A percentile compares a stretch with the other conserved stretches of the same genome.
phyloP scores from a whole-genome alignment of 495 filamentous ascomycete species.

The Opeltia flavorubescens region DNA sequence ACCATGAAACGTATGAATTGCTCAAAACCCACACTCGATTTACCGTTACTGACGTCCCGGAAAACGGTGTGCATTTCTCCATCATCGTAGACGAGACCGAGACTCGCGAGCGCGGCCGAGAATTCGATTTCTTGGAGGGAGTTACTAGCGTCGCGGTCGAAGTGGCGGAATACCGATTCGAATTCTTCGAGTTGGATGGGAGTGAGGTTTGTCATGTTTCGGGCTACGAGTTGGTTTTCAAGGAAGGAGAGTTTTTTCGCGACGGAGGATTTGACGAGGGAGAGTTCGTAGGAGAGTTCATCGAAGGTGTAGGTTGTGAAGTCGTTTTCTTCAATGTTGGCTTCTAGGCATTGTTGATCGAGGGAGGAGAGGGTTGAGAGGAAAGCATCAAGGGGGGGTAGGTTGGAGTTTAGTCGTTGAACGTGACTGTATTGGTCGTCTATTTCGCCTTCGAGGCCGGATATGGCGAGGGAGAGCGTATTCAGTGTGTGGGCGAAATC shows the following conservation, averaged over 20 bases:
- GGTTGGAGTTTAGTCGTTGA: slow-evolving; percentile 58
- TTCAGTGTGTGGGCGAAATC: slow-evolving; percentile 91
- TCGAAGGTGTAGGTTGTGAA: slow-evolving; percentile 97
- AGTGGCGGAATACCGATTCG: slow-evolving; percentile 93
- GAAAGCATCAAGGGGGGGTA: slow-evolving; percentile 78
- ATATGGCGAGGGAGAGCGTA: slow-evolving; percentile 83
- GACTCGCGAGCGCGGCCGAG: slow-evolving; percentile 79
- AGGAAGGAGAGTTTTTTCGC: slow-evolving; percentile 91
- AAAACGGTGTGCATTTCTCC: slow-evolving; percentile 94
- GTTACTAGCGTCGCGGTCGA: slow-evolving; percentile 86
- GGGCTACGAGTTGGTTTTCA: slow-evolving; percentile 92
- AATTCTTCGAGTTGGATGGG: slow-evolving; percentile 98
- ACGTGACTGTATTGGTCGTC: slow-evolving; percentile 87
- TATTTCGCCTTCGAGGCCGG: slow-evolving; percentile 85
- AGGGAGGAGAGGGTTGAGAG: slow-evolving; percentile 68
- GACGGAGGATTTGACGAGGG: slow-evolving; percentile 77
- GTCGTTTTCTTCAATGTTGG: slow-evolving; percentile 98
- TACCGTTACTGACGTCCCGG: slow-evolving; percentile 57
- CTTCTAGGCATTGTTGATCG: slow-evolving; percentile 81
- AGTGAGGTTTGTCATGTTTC: slow-evolving; percentile 96
- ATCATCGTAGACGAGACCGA: slow-evolving; percentile 89
- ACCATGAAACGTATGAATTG: slow-evolving; percentile 99
- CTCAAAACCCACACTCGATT: slow-evolving; percentile 78
- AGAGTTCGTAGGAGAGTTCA: slow-evolving; percentile 86
- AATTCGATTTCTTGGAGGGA: slow-evolving; percentile 90